Percentiles rank a stretch among this genome's conserved stretches.
phyloP scores from a whole-genome alignment of 2,329 filamentous ascomycete genomes.

The Metarhizium robertsii region DNA sequence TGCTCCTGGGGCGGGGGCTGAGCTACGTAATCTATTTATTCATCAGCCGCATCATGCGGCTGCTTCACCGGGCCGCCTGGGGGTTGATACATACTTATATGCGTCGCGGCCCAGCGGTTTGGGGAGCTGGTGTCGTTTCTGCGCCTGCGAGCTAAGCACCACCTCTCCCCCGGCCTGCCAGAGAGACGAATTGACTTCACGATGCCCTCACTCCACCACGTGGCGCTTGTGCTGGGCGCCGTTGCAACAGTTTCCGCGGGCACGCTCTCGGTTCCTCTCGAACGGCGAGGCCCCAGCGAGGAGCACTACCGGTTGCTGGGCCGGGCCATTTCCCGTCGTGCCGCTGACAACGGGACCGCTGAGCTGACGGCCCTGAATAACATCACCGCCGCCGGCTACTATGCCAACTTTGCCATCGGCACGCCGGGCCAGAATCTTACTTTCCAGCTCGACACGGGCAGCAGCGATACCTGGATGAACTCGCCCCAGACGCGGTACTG shows the following conservation, averaged over 20 bases:
- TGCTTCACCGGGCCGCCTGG: no score
- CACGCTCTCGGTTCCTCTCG: constrained; percentile 12
- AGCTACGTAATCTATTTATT: no score
- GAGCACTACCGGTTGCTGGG: not conserved
- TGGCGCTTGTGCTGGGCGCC: constrained; percentile 3
- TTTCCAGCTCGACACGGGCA: constrained; percentile 53
- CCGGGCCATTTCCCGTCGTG: constrained; percentile 8
- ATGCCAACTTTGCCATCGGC: constrained; percentile 46
- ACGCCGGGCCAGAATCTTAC: constrained; percentile 46
- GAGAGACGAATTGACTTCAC: not conserved
- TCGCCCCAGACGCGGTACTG: constrained; percentile 54
- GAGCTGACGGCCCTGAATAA: constrained; percentile 39
- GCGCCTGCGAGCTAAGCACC: no score
- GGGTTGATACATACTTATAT: no score
- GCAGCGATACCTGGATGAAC: constrained; percentile 53
- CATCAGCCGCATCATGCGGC: no score
- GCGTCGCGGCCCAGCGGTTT: no score
- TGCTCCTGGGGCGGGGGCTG: no score
- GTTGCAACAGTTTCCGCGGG: constrained; percentile 11
- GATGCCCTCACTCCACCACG: constrained; percentile 2
- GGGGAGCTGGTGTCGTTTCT: no score
- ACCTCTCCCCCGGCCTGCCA: no score
- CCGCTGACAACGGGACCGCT: constrained; percentile 18
- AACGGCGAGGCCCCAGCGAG: not conserved
- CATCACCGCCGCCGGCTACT: constrained; percentile 45